phyloP scores from a whole-genome alignment of 2,329 filamentous ascomycete genomes.

The Phyllosticta citribraziliensis region DNA sequence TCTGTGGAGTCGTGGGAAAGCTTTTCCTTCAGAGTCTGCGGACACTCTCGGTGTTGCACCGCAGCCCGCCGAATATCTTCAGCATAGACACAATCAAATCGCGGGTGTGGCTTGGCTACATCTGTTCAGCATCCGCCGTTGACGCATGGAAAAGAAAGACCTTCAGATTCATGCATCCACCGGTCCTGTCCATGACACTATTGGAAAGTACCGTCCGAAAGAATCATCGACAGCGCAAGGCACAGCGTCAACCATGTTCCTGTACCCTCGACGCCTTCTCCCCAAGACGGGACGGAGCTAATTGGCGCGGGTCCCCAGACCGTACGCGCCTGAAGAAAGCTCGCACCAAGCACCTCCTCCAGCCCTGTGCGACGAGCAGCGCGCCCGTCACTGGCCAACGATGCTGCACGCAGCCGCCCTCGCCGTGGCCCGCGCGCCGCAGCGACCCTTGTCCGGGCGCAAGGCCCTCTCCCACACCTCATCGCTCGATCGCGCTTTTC shows the following conservation, averaged over 20 bases:
- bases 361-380: background rate
- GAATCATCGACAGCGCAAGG: background rate
- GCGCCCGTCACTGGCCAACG: background rate
- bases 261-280: background rate
- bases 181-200: background rate
- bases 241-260: background rate
- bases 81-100: background rate
- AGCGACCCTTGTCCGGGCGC: background rate
- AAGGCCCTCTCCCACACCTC: background rate
- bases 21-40: background rate
- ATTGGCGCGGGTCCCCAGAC: too few species aligned
- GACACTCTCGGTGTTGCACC: background rate
- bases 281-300: too few species aligned
- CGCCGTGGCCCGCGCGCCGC: background rate
- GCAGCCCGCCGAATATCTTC: background rate
- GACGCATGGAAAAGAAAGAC: background rate
- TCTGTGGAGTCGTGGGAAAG: background rate
- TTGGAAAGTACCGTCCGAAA: background rate
- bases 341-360: background rate
- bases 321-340: too few species aligned
- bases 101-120: background rate
- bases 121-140: background rate
- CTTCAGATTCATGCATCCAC: background rate
- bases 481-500: background rate
- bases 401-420: background rate